These are phyloP conservation scores for Haplographium delicatum DNA, from an alignment of 495 filamentous ascomycete species.

Conservation along the genomic window DNA sequence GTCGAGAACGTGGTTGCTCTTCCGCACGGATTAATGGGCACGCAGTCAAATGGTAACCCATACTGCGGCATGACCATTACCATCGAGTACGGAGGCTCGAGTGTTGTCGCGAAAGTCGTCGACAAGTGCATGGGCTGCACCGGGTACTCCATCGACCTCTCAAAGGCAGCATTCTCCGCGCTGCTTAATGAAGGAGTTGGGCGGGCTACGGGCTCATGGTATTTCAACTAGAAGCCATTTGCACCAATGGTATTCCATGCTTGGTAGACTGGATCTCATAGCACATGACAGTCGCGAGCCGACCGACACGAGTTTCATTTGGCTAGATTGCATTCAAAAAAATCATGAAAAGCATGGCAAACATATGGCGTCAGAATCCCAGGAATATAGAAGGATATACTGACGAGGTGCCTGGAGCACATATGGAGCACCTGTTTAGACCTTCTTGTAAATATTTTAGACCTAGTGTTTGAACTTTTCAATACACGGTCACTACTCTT, in stretches of 20 bases:
- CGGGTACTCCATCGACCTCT: constrained; percentile 38
- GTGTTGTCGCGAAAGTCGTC: constrained; percentile 49
- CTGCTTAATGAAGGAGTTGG: constrained; percentile 23
- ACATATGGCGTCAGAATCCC: not conserved
- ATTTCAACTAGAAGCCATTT: constrained; percentile 19
- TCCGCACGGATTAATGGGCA: constrained; percentile 41
- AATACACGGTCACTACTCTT: no score
- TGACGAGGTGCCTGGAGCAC: constrained; percentile 23
- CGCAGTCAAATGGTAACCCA: constrained; percentile 46
- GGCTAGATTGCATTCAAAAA: not conserved
- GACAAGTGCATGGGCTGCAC: constrained; percentile 75
- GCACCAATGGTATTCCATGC: constrained; percentile 1
- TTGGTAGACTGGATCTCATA: constrained; percentile 26
- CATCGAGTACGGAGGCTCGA: constrained; percentile 49
- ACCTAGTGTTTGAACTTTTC: constrained; percentile 17
- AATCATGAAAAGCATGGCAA: not conserved
- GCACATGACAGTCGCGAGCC: constrained; percentile 20
- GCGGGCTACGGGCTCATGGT: constrained; percentile 16
- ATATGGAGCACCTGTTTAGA: constrained; percentile 7
- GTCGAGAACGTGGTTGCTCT: constrained; percentile 25
- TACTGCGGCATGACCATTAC: constrained; percentile 64
- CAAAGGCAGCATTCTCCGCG: constrained; percentile 37
- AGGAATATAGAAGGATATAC: constrained; percentile 4
- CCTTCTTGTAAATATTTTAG: constrained; percentile 26
- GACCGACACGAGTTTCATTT: constrained; percentile 25